Base-by-base conservation (phyloP, 2,329 filamentous ascomycete genomes). In the Ceratocystis cacaofunesta region DNA sequence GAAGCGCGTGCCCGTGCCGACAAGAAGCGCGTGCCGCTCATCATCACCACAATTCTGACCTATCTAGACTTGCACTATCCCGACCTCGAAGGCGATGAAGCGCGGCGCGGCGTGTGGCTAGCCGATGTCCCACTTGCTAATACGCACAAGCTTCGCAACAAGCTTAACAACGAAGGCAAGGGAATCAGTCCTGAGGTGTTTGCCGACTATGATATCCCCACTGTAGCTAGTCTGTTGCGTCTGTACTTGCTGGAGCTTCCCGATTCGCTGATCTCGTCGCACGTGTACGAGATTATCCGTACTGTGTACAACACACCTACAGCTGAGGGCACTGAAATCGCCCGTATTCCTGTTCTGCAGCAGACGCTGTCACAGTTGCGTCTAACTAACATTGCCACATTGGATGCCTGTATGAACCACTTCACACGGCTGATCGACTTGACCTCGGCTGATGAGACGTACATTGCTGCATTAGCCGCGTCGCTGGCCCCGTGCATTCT, bases 261-360 rank as follows among this genome's bases (percentile, higher is more conserved):
- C 72, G 94, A 99, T 76, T 97, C 94, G n/a, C 82, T 99, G 68
- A 92, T 99, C 68, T 97, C 94, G 66, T 95, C 91, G 50, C 92
- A 97, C 74, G 91, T 99, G 67, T 99, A 99, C 75, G 95, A 99
- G 77, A 97, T 99, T 72, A 87, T 99, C 73, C 92, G 96, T 77
- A 97, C 91, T 1, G 95, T 99, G 69, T 99, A 99, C 78, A 87
- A 85, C 60, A 91, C 89, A 15, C 87, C 90, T 12, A 81, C 88
- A 60, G 82, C 88, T 52, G 90, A 95, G 66, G 82, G 84, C 17
- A 85, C 86, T 2, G 89, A 95, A 70, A 81, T 85, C 63, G 86
- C 89, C 12, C 88, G 94, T 64, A 83, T 99, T 69, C 88, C 91
- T 65, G 90, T 97, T 68, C 83, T 99, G 43, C 94, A 99, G 75